phyloP scores from a whole-genome alignment of 495 filamentous ascomycete species.

The Aspergillus egyptiacus region DNA sequence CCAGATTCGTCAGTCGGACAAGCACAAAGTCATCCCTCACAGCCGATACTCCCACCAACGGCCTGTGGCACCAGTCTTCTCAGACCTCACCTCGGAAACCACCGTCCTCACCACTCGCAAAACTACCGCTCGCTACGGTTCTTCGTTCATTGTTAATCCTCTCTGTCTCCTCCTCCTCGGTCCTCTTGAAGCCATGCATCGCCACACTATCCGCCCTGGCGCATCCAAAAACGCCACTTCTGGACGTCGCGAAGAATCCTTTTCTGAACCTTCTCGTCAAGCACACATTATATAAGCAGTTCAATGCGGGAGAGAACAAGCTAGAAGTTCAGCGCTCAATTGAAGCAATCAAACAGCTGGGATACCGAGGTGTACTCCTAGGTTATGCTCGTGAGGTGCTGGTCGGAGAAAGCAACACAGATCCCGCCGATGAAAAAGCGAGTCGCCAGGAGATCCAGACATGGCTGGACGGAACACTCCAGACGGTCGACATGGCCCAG shows the following conservation, averaged over 20 bases:
- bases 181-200: constrained; percentile 66
- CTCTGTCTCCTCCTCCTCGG: constrained; percentile 69
- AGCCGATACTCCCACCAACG: constrained; percentile 18
- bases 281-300: constrained; percentile 47
- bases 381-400: constrained; percentile 46
- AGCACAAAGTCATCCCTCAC: constrained; percentile 35
- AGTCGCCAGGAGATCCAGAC: constrained; percentile 55
- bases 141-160: constrained; percentile 75
- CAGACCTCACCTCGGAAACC: constrained; percentile 12
- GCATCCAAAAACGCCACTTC: constrained; percentile 52
- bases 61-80: constrained; percentile 19
- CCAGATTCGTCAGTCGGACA: constrained; percentile 35
- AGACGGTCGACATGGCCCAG: constrained; percentile 67
- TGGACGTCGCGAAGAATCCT: constrained; percentile 44
- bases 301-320: constrained; percentile 47
- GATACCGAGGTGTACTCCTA: constrained; percentile 43
- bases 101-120: constrained; percentile 50
- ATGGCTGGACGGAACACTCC: constrained; percentile 70
- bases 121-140: constrained; percentile 67
- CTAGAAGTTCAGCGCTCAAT: constrained; percentile 41
- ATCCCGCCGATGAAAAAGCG: constrained; percentile 29
- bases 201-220: constrained; percentile 64
- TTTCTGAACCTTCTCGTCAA: constrained; percentile 40
- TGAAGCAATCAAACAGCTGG: constrained; percentile 37
- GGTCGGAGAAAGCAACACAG: constrained; percentile 32